Conservation (phyloP, 257 asterid genomes). For the Fraxinus pennsylvanica region DNA sequence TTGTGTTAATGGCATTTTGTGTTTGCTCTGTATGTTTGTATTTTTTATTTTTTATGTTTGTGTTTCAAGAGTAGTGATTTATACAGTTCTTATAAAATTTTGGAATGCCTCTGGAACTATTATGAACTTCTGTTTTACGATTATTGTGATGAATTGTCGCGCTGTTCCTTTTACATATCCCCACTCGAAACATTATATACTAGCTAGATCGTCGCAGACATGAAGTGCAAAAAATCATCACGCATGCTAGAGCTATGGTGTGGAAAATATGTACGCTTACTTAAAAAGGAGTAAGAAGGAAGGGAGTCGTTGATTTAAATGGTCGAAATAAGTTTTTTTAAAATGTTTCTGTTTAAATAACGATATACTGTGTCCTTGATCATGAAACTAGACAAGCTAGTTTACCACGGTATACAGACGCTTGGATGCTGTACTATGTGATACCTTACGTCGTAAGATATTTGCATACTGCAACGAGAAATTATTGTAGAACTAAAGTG, state of each 20-base stretch:
- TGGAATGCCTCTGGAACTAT: not conserved
- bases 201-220: not conserved
- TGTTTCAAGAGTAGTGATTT: not conserved
- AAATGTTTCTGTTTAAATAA: not conserved
- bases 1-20: slow-evolving; percentile 15
- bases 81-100: not conserved
- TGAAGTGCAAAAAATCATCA: not conserved
- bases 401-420: not conserved
- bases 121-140: slow-evolving; percentile 1
- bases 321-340: not conserved
- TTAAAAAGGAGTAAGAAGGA: not conserved
- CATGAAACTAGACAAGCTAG: not conserved
- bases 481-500: not conserved
- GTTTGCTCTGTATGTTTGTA: not conserved
- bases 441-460: not conserved
- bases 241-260: not conserved
- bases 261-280: not conserved
- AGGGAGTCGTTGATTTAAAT: not conserved
- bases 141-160: not conserved
- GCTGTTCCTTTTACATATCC: not conserved
- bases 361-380: not conserved
- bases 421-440: not conserved
- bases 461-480: not conserved
- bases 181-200: not conserved
- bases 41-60: not conserved